Evolutionary conservation across 169 alveolate genomes (phyloP).

Genomic region (Plasmodium yoelii): DNA sequence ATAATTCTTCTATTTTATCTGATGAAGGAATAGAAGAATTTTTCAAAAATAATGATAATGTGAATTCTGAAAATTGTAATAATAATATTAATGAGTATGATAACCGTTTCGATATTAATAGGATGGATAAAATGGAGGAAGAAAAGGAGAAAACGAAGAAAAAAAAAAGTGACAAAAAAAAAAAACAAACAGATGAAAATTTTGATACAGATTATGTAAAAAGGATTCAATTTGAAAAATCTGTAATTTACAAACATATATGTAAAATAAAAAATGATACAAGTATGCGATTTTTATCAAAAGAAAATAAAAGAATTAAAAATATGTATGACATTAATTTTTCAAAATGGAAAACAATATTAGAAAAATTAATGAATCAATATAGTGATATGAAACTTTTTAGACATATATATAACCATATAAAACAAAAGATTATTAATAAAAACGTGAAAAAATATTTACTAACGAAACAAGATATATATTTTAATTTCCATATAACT

Average conservation of each 20-base stretch:
- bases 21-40: neutral
- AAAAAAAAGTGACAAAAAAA: neutral
- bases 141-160: neutral
- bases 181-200: slow-evolving; percentile 33
- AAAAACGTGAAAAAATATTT: slow-evolving; percentile 23
- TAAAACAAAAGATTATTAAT: slow-evolving; percentile 17
- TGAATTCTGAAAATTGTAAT: no score
- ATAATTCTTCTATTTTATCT: slow-evolving; percentile 3
- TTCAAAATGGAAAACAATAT: slow-evolving; percentile 26
- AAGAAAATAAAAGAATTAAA: neutral
- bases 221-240: slow-evolving; percentile 32
- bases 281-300: slow-evolving; percentile 21
- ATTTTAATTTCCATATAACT: slow-evolving; percentile 68
- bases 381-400: slow-evolving; percentile 43
- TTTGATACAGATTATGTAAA: slow-evolving; percentile 52
- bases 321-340: neutral
- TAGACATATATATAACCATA: slow-evolving; percentile 29
- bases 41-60: no score
- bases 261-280: slow-evolving; percentile 36
- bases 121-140: neutral
- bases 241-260: slow-evolving; percentile 46
- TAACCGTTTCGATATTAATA: no score
- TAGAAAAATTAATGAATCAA: slow-evolving; percentile 49
- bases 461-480: slow-evolving; percentile 10
- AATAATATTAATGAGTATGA: no score